Conservation (phyloP, 306 rosid genomes). For the Citrullus mucosospermus region DNA sequence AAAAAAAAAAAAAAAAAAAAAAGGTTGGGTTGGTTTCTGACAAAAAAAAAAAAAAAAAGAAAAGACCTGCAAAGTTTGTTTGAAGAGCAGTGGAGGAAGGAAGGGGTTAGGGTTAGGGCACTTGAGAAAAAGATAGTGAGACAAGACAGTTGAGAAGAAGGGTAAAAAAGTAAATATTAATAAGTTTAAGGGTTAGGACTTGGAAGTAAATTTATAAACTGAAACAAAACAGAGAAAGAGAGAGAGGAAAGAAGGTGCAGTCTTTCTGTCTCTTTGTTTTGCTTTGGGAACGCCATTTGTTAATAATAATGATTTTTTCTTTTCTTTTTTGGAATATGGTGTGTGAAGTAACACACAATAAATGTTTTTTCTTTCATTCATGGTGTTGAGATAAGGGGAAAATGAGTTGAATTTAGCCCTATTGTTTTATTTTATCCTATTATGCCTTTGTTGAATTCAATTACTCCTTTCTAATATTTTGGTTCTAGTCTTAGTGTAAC, state of each 20-base stretch:
- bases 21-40: slow-evolving; percentile 22
- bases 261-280: neutral
- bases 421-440: too few relatives aligned
- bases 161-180: neutral
- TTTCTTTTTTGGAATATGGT: too few relatives aligned
- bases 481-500: too few relatives aligned
- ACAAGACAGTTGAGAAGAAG: slow-evolving; percentile 65
- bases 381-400: too few relatives aligned
- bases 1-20: neutral
- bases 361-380: too few relatives aligned
- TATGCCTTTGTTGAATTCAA: too few relatives aligned
- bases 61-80: slow-evolving; percentile 76
- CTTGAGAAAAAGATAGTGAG: slow-evolving; percentile 73
- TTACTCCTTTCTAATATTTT: too few relatives aligned
- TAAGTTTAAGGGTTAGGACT: too few relatives aligned
- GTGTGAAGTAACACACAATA: too few relatives aligned
- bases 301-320: too few relatives aligned
- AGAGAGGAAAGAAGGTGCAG: neutral
- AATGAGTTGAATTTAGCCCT: too few relatives aligned
- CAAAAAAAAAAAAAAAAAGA: neutral
- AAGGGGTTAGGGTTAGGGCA: slow-evolving; percentile 26
- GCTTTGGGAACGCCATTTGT: neutral
- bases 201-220: neutral
- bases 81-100: slow-evolving; percentile 23
- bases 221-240: neutral